A percentile compares a stretch with the other conserved stretches of the same genome.
phyloP scores from a whole-genome alignment of 352 stramenopile genomes.

The Phytopythium cucurbitacearum region DNA sequence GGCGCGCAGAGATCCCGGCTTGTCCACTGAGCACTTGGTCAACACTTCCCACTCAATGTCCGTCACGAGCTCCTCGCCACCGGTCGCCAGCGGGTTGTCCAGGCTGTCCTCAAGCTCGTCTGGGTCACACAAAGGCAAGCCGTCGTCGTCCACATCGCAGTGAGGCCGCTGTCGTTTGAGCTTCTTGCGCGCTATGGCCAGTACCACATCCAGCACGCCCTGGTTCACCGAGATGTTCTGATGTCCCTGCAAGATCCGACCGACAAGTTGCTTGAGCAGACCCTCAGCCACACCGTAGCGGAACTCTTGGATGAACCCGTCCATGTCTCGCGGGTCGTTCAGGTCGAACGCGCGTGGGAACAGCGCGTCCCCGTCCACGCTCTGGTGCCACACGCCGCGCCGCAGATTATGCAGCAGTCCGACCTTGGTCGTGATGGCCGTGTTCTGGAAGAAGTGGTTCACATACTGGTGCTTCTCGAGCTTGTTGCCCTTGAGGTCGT shows the following conservation, averaged over 20 bases:
- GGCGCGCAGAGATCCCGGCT: slow-evolving; percentile 36
- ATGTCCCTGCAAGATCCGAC: background rate
- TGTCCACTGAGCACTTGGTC: slow-evolving; percentile 36
- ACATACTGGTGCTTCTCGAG: slow-evolving; percentile 85
- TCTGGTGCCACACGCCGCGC: slow-evolving; percentile 75
- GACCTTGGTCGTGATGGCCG: slow-evolving; percentile 90
- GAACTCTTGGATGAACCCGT: slow-evolving; percentile 90
- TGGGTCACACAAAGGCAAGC: slow-evolving; percentile 1
- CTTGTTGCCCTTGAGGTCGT: slow-evolving; percentile 75
- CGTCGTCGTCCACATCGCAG: background rate
- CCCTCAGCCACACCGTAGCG: slow-evolving; percentile 78
- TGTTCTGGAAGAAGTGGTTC: slow-evolving; percentile 91
- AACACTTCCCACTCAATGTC: slow-evolving; percentile 79
- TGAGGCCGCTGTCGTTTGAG: slow-evolving; percentile 38
- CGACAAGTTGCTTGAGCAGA: slow-evolving; percentile 71
- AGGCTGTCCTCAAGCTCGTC: slow-evolving; percentile 61
- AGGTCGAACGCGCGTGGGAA: slow-evolving; percentile 91
- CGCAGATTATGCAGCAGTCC: slow-evolving; percentile 86
- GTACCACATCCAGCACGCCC: slow-evolving; percentile 53
- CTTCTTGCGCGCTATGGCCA: slow-evolving; percentile 51
- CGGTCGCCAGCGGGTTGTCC: slow-evolving; percentile 23
- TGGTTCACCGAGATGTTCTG: slow-evolving; percentile 31
- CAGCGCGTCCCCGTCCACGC: slow-evolving; percentile 71
- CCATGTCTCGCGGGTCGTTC: slow-evolving; percentile 76
- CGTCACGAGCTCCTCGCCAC: slow-evolving; percentile 51